Base-by-base conservation (phyloP, 2,329 filamentous ascomycete species). In the Penicillium thymicola region DNA sequence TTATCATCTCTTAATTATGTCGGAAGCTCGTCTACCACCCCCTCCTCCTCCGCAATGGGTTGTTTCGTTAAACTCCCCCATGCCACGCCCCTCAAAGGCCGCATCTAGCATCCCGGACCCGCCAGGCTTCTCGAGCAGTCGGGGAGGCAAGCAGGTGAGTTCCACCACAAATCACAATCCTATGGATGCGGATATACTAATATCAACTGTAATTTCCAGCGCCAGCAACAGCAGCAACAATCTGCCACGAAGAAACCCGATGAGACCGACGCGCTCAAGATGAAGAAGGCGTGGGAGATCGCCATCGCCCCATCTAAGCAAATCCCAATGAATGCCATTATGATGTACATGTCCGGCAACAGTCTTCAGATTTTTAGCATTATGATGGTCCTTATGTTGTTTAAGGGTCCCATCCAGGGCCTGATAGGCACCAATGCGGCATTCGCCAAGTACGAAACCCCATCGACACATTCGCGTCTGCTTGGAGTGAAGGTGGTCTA, bases 291-390 rank as follows among this genome's bases (percentile, higher is more conserved):
- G 0, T 99, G 94, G 94, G 94, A 99, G 76, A 85, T 99, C 43
- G 93, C 94, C 41, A 85, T 99, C 46, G 93, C 89, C 2, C 94
- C 94, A 0, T 88, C 94, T 60, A 99, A 99, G 80, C 87, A 89
- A 72, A 82, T 99, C 45, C 94, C 94, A 57, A 99, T 99, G 94
- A 97, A 95, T 55, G 92, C 88, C 61, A 93, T 99, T 74, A 97
- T 97, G 87, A 97, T 97, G 92, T 99, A 99, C 83, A 99, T 99
- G 94, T 95, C 93, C 32, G 94, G 94, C 69, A 99, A 97, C 79
- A 92, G 90, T 59, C 85, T 99, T 45, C 94, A 99, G 74, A 97
- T 99, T 65, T 99, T 99, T 81, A 95, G 89, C 76, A 97, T 99
- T 77, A 97, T 97, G 91, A 99, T 97, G 92, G 93, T 97, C 18